Evolutionary conservation across 164 flowering plant genomes (phyloP).

Genomic region (Kingdonia uniflora): DNA sequence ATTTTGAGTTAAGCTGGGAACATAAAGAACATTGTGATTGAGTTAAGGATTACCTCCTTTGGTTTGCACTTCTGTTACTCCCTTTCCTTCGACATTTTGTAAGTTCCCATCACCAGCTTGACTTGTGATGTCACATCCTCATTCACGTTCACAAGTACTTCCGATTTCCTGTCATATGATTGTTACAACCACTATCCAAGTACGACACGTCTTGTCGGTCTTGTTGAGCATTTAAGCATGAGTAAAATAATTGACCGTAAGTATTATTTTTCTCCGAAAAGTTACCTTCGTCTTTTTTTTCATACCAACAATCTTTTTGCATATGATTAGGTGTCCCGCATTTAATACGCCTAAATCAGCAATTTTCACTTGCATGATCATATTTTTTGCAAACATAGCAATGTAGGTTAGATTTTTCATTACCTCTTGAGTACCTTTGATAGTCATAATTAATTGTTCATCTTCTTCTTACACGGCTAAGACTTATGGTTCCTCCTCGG

Average conservation of each 20-base stretch:
- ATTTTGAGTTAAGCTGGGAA: neutral
- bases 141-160: conserved; percentile 5
- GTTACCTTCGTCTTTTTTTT: conserved; percentile 5
- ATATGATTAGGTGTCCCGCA: conserved; percentile 4
- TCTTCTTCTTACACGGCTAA: too few relatives aligned
- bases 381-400: conserved; percentile 5
- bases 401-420: neutral
- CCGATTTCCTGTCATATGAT: conserved; percentile 11
- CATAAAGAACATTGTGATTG: neutral
- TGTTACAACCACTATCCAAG: conserved; percentile 13
- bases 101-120: conserved; percentile 5
- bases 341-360: neutral
- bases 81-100: neutral
- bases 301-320: conserved; percentile 4
- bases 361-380: conserved; percentile 9
- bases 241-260: neutral
- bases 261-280: neutral
- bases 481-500: too few relatives aligned
- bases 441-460: neutral
- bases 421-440: neutral
- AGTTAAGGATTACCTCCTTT: neutral
- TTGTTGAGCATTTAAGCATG: conserved; percentile 2
- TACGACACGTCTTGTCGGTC: conserved; percentile 8
- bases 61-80: too few relatives aligned
- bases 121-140: conserved; percentile 6